Conservation (phyloP, 176 grass and related monocot species). For the Leersia perrieri region DNA sequence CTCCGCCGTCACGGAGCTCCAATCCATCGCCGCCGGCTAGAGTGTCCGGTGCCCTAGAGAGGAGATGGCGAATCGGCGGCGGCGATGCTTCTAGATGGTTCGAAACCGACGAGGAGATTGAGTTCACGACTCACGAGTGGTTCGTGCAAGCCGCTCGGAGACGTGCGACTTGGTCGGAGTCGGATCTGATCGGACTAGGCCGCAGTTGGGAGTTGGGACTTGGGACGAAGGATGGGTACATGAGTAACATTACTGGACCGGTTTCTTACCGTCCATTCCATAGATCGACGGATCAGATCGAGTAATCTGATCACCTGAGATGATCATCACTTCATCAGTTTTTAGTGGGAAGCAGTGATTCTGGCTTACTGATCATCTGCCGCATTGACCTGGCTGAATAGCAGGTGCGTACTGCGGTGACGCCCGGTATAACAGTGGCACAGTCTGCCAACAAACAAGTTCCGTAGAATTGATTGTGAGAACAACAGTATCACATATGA, state of each 20-base stretch:
- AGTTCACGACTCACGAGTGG: not conserved
- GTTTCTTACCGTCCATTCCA: not conserved
- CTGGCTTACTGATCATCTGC: too few species aligned
- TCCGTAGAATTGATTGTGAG: too few species aligned
- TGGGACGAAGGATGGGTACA: not conserved
- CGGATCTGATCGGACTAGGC: not conserved
- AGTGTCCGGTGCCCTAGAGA: not conserved
- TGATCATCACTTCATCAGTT: not conserved
- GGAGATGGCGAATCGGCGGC: not conserved
- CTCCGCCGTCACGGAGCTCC: conserved; percentile 94
- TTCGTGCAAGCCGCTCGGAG: not conserved
- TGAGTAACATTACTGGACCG: not conserved
- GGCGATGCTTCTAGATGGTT: conserved; percentile 7
- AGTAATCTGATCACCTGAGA: not conserved
- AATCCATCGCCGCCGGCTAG: conserved; percentile 68
- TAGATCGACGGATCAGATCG: not conserved
- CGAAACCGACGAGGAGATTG: not conserved
- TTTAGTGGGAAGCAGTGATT: too few species aligned
- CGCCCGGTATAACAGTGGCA: too few species aligned
- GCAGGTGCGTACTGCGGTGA: too few species aligned
- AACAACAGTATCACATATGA: too few species aligned
- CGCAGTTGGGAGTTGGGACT: too few species aligned
- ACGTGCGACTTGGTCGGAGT: not conserved
- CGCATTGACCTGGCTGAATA: too few species aligned
- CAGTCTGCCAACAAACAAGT: too few species aligned